These are phyloP conservation scores for Lachnellula cervina DNA, from an alignment of 2,329 filamentous ascomycete genomes.

Conservation along the genomic window DNA sequence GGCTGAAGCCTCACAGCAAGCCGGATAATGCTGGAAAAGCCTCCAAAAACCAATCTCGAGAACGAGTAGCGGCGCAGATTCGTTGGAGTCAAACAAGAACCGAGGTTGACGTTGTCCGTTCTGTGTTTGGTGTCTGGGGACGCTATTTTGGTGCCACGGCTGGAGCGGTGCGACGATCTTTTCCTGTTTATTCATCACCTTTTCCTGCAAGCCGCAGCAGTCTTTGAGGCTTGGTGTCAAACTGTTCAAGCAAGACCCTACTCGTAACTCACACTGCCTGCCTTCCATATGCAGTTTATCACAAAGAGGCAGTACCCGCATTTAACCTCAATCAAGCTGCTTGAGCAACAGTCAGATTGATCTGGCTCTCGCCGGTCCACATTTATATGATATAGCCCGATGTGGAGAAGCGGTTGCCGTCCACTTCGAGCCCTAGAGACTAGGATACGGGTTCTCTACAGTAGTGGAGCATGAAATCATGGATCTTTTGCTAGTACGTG, in stretches of 20 bases:
- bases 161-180: slow-evolving; percentile 7
- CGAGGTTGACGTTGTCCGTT: background rate
- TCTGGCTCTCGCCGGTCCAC: background rate
- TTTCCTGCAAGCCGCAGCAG: background rate
- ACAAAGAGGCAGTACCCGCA: background rate
- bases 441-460: background rate
- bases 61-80: background rate
- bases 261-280: too few species aligned
- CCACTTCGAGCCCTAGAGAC: background rate
- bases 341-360: background rate
- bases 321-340: background rate
- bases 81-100: background rate
- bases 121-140: background rate
- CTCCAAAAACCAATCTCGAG: background rate
- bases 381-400: background rate
- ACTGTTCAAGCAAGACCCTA: background rate
- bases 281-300: background rate
- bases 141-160: background rate
- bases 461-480: slow-evolving; percentile 1
- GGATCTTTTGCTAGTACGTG: background rate
- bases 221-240: background rate
- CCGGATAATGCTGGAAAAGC: background rate
- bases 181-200: background rate
- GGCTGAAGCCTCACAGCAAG: background rate
- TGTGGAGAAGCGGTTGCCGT: background rate